phyloP scores from a whole-genome alignment of 202 grass and related monocot genomes.

The Brachypodium distachyon region DNA sequence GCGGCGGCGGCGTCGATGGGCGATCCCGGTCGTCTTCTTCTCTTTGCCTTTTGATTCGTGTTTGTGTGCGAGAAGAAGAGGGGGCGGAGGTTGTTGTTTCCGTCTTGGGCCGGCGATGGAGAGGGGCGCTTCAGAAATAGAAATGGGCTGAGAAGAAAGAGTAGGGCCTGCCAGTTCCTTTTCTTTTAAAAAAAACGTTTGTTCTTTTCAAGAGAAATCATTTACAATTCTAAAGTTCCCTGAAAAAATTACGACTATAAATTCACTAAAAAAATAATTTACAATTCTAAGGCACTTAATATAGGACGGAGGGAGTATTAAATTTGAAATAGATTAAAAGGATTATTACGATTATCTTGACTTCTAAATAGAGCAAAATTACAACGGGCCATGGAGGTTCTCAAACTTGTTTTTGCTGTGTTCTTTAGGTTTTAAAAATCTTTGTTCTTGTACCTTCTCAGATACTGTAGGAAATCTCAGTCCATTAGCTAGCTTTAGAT shows the following conservation, averaged over 20 bases:
- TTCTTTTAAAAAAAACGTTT: too few species aligned
- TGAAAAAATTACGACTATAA: too few species aligned
- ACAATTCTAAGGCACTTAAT: too few species aligned
- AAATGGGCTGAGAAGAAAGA: not conserved
- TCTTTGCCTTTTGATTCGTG: not conserved
- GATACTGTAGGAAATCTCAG: not conserved
- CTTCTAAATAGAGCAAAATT: not conserved
- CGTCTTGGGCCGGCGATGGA: not conserved
- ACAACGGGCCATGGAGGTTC: not conserved
- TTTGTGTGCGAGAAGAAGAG: not conserved
- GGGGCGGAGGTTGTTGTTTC: not conserved
- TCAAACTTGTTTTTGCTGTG: not conserved
- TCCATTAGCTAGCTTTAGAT: not conserved
- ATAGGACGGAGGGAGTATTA: too few species aligned
- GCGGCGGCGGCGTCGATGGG: conserved; percentile 1
- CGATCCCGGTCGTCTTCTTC: not conserved
- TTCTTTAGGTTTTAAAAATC: not conserved
- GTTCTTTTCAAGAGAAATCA: too few species aligned
- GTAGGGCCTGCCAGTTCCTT: not conserved
- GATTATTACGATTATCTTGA: too few species aligned
- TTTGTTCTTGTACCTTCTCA: not conserved
- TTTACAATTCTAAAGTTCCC: too few species aligned
- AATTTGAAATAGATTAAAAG: too few species aligned
- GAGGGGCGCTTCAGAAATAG: not conserved
- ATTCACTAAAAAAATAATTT: too few species aligned